These are phyloP conservation scores for Colletotrichum karsti DNA, from an alignment of 2,329 filamentous ascomycete genomes.

Conservation along the genomic window DNA sequence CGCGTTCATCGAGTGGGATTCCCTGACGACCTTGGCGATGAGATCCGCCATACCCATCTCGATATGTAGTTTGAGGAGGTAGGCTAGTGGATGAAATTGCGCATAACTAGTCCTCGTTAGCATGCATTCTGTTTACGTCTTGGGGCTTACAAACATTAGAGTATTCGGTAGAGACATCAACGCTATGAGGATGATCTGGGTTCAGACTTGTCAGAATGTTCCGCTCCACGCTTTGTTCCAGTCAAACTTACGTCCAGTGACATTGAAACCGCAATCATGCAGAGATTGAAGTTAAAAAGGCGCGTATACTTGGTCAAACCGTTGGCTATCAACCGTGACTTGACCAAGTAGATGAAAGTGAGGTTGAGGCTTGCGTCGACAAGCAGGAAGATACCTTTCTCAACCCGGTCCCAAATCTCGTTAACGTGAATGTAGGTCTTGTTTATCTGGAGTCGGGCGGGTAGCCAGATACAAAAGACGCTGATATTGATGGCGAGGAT, in stretches of 20 bases:
- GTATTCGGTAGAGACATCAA: conserved; percentile 38
- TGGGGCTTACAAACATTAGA: conserved; percentile 31
- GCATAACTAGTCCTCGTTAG: conserved; percentile 32
- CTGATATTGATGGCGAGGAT: conserved; percentile 56
- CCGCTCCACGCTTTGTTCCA: accelerated
- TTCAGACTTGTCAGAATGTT: not conserved
- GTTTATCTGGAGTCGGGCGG: conserved; percentile 50
- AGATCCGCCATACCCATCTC: conserved; percentile 60
- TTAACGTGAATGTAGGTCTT: conserved; percentile 51
- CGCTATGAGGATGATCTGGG: conserved; percentile 28
- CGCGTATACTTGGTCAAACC: conserved; percentile 57
- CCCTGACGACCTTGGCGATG: conserved; percentile 45
- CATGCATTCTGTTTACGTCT: not conserved
- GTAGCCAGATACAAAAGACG: conserved; percentile 61
- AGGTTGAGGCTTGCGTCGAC: conserved; percentile 55
- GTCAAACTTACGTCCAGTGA: conserved; percentile 34
- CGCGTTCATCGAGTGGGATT: conserved; percentile 40
- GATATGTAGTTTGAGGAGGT: conserved; percentile 58
- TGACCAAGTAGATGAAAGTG: conserved; percentile 55
- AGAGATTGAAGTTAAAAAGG: conserved; percentile 45
- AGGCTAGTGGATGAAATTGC: conserved; percentile 53
- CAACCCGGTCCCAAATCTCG: conserved; percentile 56
- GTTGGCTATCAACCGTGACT: conserved; percentile 51
- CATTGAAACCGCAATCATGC: conserved; percentile 35
- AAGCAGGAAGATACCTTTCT: conserved; percentile 55